Base-by-base conservation (phyloP, 1,284 basidiomycete genomes). In the Grifola frondosa region DNA sequence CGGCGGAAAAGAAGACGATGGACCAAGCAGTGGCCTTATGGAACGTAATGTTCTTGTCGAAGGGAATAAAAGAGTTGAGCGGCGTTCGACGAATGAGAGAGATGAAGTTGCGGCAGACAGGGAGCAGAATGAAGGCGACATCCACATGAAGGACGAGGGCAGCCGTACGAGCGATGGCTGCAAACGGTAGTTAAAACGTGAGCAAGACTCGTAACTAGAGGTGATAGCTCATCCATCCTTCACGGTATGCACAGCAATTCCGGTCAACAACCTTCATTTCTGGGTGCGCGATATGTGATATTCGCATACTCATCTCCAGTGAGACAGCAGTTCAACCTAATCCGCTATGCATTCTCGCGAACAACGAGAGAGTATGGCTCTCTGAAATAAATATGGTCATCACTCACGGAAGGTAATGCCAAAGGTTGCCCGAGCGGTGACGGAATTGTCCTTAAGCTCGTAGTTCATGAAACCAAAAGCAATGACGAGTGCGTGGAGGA, bases 11-110 rank as follows among this genome's bases (percentile, higher is more conserved):
- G 37, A 81, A 67, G 42, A 90, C 84, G 48, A 95, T 90, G 30
- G 88, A 84, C 87, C 89, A 95, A 6, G 79, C 92, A 2, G 88
- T 86, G 37, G 86, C 81, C 60, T 91, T 92, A 73, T 95, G 91
- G 65, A 93, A 85, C 4, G 83, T 83, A 64, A 92, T 81, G 63
- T 88, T 91, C 71, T 90, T 87, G 74, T 92, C 90, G 60, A 93
- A 91, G 20, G 92, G 91, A 52, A 96, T 89, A 65, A 92, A 68
- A 53, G 81, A 75, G 68, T 91, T 91, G 40, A 95, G 70, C 2
- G 90, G 79, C 0, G 89, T 91, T 35, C 83, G 79, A 24, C 92
- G 84, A 31, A 94, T 74, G 29, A 92, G 57, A 10, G 91, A 92
- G 62, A 95, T 80, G 66, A 95, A 90, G 68, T 90, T 92, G 47